These are phyloP conservation scores for Thraustochytrium striatum DNA, from an alignment of 352 stramenopile species.

Conservation along the genomic window DNA sequence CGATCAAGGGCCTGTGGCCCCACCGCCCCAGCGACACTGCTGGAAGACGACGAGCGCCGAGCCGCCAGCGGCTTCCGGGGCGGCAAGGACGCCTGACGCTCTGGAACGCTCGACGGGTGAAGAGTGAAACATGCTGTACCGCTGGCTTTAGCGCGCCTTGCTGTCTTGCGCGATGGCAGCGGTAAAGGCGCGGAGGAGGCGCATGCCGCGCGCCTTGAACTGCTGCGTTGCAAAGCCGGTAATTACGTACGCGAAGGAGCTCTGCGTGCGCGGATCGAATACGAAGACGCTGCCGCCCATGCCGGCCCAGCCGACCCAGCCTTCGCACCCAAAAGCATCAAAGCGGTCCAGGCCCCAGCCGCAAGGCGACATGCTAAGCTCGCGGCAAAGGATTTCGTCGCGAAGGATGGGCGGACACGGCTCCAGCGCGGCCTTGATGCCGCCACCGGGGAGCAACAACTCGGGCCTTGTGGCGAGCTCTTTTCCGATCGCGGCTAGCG, in stretches of 20 bases:
- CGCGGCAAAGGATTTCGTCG: conserved; percentile 19
- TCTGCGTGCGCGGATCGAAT: conserved; percentile 13
- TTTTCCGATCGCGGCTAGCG: neutral
- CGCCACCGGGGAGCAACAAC: neutral
- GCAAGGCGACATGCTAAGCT: conserved; percentile 6
- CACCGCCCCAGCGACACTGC: too few relatives aligned
- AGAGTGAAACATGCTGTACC: too few relatives aligned
- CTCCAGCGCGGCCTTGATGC: conserved; percentile 11
- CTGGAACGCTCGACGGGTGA: too few relatives aligned
- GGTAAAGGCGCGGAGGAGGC: conserved; percentile 5
- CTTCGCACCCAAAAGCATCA: neutral
- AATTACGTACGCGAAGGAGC: neutral
- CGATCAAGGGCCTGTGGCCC: too few relatives aligned
- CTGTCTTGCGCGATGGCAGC: too few relatives aligned
- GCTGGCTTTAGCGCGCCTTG: too few relatives aligned
- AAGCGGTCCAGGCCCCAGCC: conserved; percentile 37
- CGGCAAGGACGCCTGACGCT: too few relatives aligned
- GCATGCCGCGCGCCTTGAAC: conserved; percentile 25
- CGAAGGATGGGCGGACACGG: neutral
- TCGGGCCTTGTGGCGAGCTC: neutral
- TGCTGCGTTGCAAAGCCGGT: conserved; percentile 30
- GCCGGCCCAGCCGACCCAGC: conserved; percentile 39
- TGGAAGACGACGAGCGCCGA: too few relatives aligned
- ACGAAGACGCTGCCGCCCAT: conserved; percentile 22
- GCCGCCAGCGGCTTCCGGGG: too few relatives aligned